phyloP scores from a whole-genome alignment of 331 rosid species.

The Prunus yedoensis region DNA sequence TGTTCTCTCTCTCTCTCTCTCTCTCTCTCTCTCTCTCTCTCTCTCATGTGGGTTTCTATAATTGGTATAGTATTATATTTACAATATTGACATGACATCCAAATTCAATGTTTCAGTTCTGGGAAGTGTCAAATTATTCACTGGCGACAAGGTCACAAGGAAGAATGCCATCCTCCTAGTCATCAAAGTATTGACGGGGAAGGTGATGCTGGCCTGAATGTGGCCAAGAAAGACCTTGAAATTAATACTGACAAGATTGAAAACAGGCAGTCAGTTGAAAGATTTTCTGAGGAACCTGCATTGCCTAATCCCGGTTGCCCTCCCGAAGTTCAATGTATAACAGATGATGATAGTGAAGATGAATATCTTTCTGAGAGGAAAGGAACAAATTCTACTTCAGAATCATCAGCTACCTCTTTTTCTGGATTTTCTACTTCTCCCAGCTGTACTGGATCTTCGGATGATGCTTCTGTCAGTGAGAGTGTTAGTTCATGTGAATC shows the following conservation, averaged over 20 bases:
- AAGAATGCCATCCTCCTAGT: constrained; percentile 65
- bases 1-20: not conserved
- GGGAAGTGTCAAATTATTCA: constrained; percentile 85
- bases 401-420: constrained; percentile 57
- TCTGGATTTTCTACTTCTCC: constrained; percentile 86
- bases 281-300: constrained; percentile 28
- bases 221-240: constrained; percentile 34
- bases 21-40: not conserved
- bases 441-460: constrained; percentile 54
- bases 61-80: not conserved
- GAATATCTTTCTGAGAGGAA: constrained; percentile 39
- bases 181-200: constrained; percentile 19
- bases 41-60: not conserved
- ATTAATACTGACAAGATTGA: constrained; percentile 30
- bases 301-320: constrained; percentile 22
- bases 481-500: constrained; percentile 57
- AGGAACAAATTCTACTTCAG: constrained; percentile 45
- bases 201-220: constrained; percentile 35
- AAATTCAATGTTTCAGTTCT: constrained; percentile 57
- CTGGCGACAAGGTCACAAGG: constrained; percentile 95
- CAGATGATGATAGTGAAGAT: constrained; percentile 38
- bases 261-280: constrained; percentile 20
- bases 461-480: constrained; percentile 73
- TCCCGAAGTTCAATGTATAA: constrained; percentile 31
- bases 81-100: not conserved